These are phyloP conservation scores for Trichosporon sp. DNA, from an alignment of 1,284 basidiomycete species.

Conservation along the genomic window DNA sequence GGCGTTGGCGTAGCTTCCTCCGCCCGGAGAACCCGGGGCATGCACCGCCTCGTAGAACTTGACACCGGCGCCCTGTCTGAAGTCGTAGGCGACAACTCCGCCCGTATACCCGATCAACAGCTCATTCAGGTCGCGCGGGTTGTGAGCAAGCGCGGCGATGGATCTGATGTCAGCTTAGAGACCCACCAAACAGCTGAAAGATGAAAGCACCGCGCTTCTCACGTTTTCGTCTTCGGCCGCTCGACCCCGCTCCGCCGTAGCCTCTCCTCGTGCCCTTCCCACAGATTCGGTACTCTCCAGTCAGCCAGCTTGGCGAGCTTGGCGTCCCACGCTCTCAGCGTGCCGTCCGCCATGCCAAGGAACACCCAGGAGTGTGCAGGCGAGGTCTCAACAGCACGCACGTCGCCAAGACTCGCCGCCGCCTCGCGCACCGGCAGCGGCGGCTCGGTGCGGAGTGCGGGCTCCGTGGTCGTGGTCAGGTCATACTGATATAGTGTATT, in stretches of 20 bases:
- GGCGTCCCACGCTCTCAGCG: conserved; percentile 60
- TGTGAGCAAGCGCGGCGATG: conserved; percentile 52
- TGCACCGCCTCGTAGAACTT: conserved; percentile 63
- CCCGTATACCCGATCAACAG: conserved; percentile 77
- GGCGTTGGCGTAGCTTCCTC: conserved; percentile 54
- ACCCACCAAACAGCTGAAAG: neutral
- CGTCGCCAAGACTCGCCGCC: conserved; percentile 26
- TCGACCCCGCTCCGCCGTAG: conserved; percentile 45
- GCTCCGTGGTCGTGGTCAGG: conserved; percentile 34
- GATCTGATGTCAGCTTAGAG: neutral
- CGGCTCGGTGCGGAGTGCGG: conserved; percentile 29
- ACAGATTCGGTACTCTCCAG: conserved; percentile 65
- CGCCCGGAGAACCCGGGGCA: conserved; percentile 73
- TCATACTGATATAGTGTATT: conserved; percentile 40
- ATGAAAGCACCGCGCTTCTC: neutral
- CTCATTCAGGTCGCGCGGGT: conserved; percentile 74
- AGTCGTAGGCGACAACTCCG: conserved; percentile 66
- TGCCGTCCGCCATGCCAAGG: conserved; percentile 45
- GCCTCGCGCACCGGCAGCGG: conserved; percentile 34
- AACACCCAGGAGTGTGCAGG: conserved; percentile 43
- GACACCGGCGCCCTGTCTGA: conserved; percentile 60
- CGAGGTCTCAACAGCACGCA: conserved; percentile 36
- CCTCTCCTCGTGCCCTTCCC: conserved; percentile 68
- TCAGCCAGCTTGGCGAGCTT: conserved; percentile 58
- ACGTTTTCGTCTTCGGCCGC: neutral